Base-by-base conservation (phyloP, 1,139 yeast genomes). In the Hyphopichia pseudoburtonii region DNA sequence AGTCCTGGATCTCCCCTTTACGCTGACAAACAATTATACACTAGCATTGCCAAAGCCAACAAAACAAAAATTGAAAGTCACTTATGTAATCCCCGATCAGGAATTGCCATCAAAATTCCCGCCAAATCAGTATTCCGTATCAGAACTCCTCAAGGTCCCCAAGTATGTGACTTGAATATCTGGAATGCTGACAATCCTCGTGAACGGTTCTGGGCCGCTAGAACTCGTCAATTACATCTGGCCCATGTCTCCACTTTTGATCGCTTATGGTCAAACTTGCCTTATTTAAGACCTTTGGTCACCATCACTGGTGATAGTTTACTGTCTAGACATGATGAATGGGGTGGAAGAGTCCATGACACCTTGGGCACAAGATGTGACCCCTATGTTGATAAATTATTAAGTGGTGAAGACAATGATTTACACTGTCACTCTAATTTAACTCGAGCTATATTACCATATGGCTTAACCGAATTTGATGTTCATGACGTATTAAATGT, bases 401-500 rank as follows among this genome's bases (percentile, higher is more conserved):
- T 81, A 35, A 77, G 82, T 39, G 84, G 83, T 17, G 78, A 78
- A 51, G 83, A 80, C 46, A 76, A 77, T 51, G 84, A 80, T 49
- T 72, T 72, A 57, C 86, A 81, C 52, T 81, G 86, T 54, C 86
- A 81, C 52, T 78, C 83, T 28, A 80, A 80, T 51, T 65, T 81
- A 45, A 72, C 75, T 16, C 64, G 86, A 31, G 80, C 86, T 0
- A 71, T 81, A 2, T 48, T 74, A 40, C 82, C 83, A 1, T 63
- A 64, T 44, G 86, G 86, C 0, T 72, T 81, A 50, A 75, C 78
- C 5, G 86, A 81, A 52, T 75, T 69, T 43, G 86, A 80, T 49
- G 83, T 81, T 25, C 86, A 81, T 51, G 86, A 81, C 49, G 86
- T 81, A 3, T 63, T 81, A 45, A 81, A 81, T 57, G 85, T 81